Evolutionary conservation across 2,329 filamentous ascomycete species (phyloP), one percentile per base, ranked within the genome.

Genomic region (Claviceps fusiformis): DNA sequence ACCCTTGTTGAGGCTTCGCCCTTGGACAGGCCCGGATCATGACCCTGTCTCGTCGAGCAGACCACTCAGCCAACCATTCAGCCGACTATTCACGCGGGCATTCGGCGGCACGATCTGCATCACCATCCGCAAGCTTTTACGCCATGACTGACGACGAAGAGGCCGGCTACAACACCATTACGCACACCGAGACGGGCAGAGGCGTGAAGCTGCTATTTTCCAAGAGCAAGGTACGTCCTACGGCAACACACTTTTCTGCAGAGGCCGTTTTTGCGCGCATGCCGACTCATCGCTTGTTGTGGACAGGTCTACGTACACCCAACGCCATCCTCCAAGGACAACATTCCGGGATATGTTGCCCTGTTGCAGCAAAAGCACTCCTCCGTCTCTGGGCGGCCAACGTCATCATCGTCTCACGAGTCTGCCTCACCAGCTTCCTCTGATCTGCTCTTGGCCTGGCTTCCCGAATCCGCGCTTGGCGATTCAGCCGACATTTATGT

Each of bases 121-220:
- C 59, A 19, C 59, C 59, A n/a, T 60, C 59, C 5, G 47, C 48
- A 39, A 61, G 59, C 53, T 60, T 56, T 47, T 59, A 61, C 75
- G 92, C 92, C 65, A 77, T 97, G 77, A 95, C 89, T 70, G 95
- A 98, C 74, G 90, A 95, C 65, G 91, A 95, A 60, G 93, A 97
- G 71, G 87, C 86, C 62, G 93, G 88, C 48, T 98, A 98, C 73
- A 88, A 95, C 68, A 97, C 90, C 19, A 89, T 98, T 64, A 86
- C 89, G 5, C 88, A 95, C 65, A 81, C 82, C 4, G 81, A 80
- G 61, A 83, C 82, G 2, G 86, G 87, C 0, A 82, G 82, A 60
- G 93, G 92, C 1, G 93, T 98, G 49, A 98, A 97, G 72, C 76
- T 98, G 37, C 76, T 98, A 15, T 96, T 87, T 65, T 92, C 90